phyloP scores from a whole-genome alignment of 768 basidiomycete species.

The Ramaria sp. region DNA sequence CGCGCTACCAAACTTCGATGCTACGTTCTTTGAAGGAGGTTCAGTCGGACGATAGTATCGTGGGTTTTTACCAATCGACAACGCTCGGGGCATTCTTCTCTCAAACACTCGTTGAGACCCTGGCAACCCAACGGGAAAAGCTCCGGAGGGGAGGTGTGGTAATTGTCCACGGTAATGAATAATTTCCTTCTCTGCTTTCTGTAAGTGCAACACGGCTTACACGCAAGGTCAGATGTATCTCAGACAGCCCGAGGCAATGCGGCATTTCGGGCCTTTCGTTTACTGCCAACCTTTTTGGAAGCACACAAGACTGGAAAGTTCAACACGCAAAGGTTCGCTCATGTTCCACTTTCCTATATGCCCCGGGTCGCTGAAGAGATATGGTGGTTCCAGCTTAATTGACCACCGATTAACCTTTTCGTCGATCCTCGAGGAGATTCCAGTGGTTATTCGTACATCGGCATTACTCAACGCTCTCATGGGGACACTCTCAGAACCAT shows the following conservation, averaged over 20 bases:
- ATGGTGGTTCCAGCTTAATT: conserved; percentile 43
- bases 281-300: conserved; percentile 70
- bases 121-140: conserved; percentile 77
- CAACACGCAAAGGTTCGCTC: conserved; percentile 65
- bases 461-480: conserved; percentile 73
- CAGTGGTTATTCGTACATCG: conserved; percentile 75
- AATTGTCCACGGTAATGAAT: conserved; percentile 62
- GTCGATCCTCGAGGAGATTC: conserved; percentile 76
- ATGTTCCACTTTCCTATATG: background rate
- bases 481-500: conserved; percentile 41
- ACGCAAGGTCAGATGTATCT: conserved; percentile 48
- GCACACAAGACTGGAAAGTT: conserved; percentile 79
- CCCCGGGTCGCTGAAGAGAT: background rate
- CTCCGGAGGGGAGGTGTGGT: conserved; percentile 79
- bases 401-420: conserved; percentile 77
- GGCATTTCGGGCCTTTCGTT: conserved; percentile 79
- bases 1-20: conserved; percentile 77
- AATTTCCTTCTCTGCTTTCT: conserved; percentile 9
- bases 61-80: conserved; percentile 91
- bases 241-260: conserved; percentile 75
- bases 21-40: conserved; percentile 83
- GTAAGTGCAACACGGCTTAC: conserved; percentile 15
- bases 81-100: conserved; percentile 79
- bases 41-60: conserved; percentile 80
- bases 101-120: conserved; percentile 69